Evolutionary conservation across 768 basidiomycete species (phyloP).

Genomic region (Rhodotorula toruloides): DNA sequence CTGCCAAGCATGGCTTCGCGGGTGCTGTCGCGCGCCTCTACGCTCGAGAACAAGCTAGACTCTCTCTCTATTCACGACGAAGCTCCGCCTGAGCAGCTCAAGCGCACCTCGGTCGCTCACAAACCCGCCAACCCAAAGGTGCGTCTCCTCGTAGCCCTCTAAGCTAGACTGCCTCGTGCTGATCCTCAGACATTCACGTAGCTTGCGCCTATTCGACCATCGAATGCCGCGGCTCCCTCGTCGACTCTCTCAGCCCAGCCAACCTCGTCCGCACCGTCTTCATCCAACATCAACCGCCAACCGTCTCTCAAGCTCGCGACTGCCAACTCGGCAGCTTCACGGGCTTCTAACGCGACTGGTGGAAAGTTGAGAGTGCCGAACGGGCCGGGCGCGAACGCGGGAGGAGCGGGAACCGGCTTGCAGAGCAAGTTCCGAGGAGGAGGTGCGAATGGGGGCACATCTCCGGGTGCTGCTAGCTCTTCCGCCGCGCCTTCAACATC

Average conservation of each 20-base stretch:
- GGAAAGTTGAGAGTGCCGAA: neutral
- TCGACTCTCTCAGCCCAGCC: too few relatives aligned
- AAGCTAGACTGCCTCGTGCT: neutral
- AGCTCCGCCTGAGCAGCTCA: neutral
- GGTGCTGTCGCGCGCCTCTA: slow-evolving; percentile 9
- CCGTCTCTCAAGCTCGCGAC: slow-evolving; percentile 24
- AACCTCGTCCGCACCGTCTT: slow-evolving; percentile 1
- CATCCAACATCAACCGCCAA: slow-evolving; percentile 32
- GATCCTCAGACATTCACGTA: neutral
- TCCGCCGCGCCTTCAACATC: neutral
- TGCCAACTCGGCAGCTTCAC: neutral
- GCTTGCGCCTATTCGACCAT: slow-evolving; percentile 23
- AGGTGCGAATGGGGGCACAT: too few relatives aligned
- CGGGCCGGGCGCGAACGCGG: neutral
- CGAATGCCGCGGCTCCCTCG: slow-evolving; percentile 2
- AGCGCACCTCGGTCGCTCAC: neutral
- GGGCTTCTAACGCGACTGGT: neutral
- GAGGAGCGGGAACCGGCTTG: neutral
- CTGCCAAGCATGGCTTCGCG: slow-evolving; percentile 12
- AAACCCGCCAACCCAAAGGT: slow-evolving; percentile 4
- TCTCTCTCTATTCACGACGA: slow-evolving; percentile 11
- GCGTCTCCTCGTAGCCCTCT: rapidly evolving
- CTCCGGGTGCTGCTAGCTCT: neutral
- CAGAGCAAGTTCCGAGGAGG: slow-evolving; percentile 27
- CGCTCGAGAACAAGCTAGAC: slow-evolving; percentile 31